phyloP scores from a whole-genome alignment of 139 green algal genomes.

The Volvox africanus region DNA sequence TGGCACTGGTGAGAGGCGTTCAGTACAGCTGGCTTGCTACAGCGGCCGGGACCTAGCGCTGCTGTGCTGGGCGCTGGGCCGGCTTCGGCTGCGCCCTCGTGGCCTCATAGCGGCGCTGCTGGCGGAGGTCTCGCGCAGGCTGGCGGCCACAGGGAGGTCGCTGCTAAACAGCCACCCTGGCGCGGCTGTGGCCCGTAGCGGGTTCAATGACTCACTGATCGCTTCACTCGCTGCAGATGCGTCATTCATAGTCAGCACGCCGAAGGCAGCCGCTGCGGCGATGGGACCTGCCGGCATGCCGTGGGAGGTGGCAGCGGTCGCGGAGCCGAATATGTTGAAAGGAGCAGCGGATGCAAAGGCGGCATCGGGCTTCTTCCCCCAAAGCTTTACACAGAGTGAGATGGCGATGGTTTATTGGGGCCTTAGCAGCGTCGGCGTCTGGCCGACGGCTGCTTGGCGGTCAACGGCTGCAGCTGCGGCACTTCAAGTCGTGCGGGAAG shows the following conservation, averaged over 20 bases:
- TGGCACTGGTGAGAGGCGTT: neutral
- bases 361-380: neutral
- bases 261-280: too few relatives aligned
- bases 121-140: neutral
- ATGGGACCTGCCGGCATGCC: too few relatives aligned
- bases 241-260: too few relatives aligned
- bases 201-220: too few relatives aligned
- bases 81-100: neutral
- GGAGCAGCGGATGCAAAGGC: neutral
- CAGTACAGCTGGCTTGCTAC: neutral
- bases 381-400: neutral
- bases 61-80: constrained; percentile 22
- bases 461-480: neutral
- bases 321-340: too few relatives aligned
- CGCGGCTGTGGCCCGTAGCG: too few relatives aligned
- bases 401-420: constrained; percentile 25
- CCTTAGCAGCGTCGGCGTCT: constrained; percentile 29
- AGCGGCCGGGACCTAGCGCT: constrained; percentile 16
- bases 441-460: constrained; percentile 2
- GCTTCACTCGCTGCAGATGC: too few relatives aligned
- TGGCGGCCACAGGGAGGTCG: neutral
- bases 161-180: neutral
- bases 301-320: too few relatives aligned
- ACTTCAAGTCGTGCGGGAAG: neutral
- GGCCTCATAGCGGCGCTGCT: neutral